These are phyloP conservation scores for Phalaenopsis hybrid DNA, from an alignment of 116 monocot species.

Conservation along the genomic window DNA sequence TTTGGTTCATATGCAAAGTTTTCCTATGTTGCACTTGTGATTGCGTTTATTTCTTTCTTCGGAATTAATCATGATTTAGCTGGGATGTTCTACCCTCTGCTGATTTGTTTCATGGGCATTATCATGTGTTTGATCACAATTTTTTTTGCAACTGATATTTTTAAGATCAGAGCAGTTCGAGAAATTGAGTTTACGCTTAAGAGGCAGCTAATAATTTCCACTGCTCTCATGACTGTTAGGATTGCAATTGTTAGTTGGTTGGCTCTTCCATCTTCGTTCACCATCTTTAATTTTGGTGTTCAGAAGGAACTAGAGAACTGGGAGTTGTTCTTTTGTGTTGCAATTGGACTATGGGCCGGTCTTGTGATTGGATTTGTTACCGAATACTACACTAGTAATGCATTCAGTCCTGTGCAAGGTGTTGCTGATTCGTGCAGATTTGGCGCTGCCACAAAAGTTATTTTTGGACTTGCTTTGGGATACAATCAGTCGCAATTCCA, in stretches of 20 bases:
- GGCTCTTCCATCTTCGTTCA: constrained; percentile 35
- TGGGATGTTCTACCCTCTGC: constrained; percentile 76
- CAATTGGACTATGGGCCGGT: too few relatives aligned
- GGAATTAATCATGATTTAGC: constrained; percentile 85
- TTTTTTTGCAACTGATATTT: constrained; percentile 84
- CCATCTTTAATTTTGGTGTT: too few relatives aligned
- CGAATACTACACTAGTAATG: too few relatives aligned
- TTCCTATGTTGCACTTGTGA: constrained; percentile 84
- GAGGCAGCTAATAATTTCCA: constrained; percentile 85
- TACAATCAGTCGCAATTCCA: too few relatives aligned
- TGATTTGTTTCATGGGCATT: constrained; percentile 83
- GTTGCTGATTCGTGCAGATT: too few relatives aligned
- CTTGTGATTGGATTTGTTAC: too few relatives aligned
- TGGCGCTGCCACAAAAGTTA: too few relatives aligned
- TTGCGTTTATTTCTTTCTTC: constrained; percentile 90
- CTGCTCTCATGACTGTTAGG: constrained; percentile 71
- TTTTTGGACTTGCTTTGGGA: too few relatives aligned
- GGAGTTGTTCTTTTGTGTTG: too few relatives aligned
- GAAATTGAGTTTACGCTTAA: constrained; percentile 86
- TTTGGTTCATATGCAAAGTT: constrained; percentile 91
- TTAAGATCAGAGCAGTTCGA: constrained; percentile 72
- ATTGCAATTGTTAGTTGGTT: constrained; percentile 71
- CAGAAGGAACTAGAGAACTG: too few relatives aligned
- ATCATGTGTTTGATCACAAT: constrained; percentile 84
- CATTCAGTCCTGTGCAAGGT: too few relatives aligned